Conservation (phyloP, 1,284 basidiomycete species). For the Fomitopsis palustris region DNA sequence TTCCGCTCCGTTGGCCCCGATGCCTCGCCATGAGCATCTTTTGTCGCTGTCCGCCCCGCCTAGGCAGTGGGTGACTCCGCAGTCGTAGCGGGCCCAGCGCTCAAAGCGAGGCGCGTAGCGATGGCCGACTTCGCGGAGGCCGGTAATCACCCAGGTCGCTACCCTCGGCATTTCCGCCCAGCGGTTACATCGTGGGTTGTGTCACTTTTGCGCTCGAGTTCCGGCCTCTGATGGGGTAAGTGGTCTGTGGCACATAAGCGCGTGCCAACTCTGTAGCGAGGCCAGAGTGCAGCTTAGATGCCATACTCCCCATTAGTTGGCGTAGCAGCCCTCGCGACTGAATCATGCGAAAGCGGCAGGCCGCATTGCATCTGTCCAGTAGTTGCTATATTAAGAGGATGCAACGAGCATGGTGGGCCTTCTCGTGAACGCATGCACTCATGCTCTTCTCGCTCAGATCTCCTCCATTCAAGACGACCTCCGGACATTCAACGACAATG, state of each 20-base stretch:
- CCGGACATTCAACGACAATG: conserved; percentile 66
- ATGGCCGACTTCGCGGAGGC: neutral
- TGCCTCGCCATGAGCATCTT: neutral
- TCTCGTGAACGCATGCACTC: neutral
- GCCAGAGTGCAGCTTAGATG: too few species aligned
- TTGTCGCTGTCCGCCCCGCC: neutral
- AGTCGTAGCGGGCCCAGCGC: neutral
- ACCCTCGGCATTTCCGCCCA: too few species aligned
- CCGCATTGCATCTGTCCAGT: too few species aligned
- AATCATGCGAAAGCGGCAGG: too few species aligned
- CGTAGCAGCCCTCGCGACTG: too few species aligned
- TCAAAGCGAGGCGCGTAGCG: neutral
- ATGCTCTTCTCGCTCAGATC: conserved; percentile 42
- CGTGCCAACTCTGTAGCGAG: neutral
- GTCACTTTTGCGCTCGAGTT: neutral
- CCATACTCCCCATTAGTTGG: too few species aligned
- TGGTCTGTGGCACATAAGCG: too few species aligned
- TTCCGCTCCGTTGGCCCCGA: neutral
- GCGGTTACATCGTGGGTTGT: too few species aligned
- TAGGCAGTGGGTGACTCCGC: neutral
- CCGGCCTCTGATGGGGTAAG: neutral
- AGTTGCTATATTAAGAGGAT: too few species aligned
- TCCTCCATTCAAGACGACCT: conserved; percentile 72
- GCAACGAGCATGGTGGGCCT: neutral
- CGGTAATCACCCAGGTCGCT: too few species aligned